Percentiles rank a stretch among this genome's conserved stretches.
Evolutionary conservation across 1,284 basidiomycete species (phyloP).

Genomic region (Amylostereum chailletii): DNA sequence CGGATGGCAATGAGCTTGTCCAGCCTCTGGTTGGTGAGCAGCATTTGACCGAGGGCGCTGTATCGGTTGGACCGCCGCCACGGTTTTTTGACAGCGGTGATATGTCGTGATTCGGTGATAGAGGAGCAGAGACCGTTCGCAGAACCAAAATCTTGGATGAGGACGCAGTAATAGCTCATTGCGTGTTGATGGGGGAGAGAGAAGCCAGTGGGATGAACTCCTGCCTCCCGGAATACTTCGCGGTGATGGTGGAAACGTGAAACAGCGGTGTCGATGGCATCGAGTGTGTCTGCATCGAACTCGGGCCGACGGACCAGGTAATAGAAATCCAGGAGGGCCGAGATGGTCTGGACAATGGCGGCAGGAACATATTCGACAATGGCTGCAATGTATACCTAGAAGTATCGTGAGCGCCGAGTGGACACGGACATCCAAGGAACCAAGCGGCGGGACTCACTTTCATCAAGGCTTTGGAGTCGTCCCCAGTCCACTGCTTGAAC

Average conservation of each 20-base stretch:
- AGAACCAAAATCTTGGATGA: conserved; percentile 13
- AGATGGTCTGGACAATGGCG: conserved; percentile 11
- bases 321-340: conserved; percentile 23
- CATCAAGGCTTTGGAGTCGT: conserved; percentile 15
- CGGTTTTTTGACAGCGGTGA: conserved; percentile 17
- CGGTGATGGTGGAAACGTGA: conserved; percentile 7
- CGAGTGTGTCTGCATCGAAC: conserved; percentile 16
- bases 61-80: conserved; percentile 15
- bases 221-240: conserved; percentile 9
- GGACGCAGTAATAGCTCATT: conserved; percentile 8
- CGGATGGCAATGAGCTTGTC: background rate
- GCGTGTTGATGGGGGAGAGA: conserved; percentile 17
- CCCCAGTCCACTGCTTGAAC: conserved; percentile 16
- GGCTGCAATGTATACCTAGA: background rate
- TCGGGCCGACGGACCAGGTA: conserved; percentile 23
- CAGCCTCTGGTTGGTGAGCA: conserved; percentile 14
- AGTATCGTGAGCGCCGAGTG: background rate
- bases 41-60: conserved; percentile 16
- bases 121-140: conserved; percentile 18
- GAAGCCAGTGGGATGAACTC: conserved; percentile 9
- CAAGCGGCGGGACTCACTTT: conserved; percentile 6
- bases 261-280: conserved; percentile 13
- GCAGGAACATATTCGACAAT: conserved; percentile 7
- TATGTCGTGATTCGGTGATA: conserved; percentile 18
- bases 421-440: background rate